Base-by-base conservation (phyloP, 768 basidiomycete genomes). In the Russula earlei region DNA sequence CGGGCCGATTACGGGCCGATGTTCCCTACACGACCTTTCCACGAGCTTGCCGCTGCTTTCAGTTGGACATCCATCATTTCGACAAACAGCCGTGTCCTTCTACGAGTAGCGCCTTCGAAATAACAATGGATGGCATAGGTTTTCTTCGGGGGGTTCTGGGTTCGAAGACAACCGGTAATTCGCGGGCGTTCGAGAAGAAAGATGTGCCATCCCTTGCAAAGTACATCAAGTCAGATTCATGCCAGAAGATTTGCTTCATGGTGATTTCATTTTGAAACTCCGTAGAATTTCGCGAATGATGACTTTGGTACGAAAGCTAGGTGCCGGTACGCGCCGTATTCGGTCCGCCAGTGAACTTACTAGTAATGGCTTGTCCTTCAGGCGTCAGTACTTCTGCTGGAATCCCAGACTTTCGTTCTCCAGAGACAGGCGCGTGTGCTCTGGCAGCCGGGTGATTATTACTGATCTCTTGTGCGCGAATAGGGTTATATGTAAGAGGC, bases 321-420 rank as follows among this genome's bases (percentile, higher is more conserved):
- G 62, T 45, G 62, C 62, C 56, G 62, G 62, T 62, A 33, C 49
- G 59, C 19, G 14, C 6, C 25, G 20, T 33, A 22, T 22, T 19
- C 29, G 29, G 15, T 47, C 34, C 20, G 25, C 8, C 14, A n/a
- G 50, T 11, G 50, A 49, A 27, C 29, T 25, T 29, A 25, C 27
- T 4, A 6, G n/a, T 50, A 25, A 27, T 34, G 19, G n/a, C n/a
- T 29, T n/a, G 52, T 5, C 4, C 11, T 8, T 41, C 59, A 84
- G 87, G 87, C 17, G 77, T 89, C 46, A 86, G 84, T 59, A 90
- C 87, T 6, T 76, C 84, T 27, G 87, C 87, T 52, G 87, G 87
- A 6, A 91, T 91, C 25, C 92, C 92, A 12, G 91, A 96, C 69
- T 96, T 94, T 67, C 74, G 93, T 58, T 88, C 87, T 10, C 87